Conservation (phyloP, 192 early-diverging fungal species). For the Coemansia sp. region DNA sequence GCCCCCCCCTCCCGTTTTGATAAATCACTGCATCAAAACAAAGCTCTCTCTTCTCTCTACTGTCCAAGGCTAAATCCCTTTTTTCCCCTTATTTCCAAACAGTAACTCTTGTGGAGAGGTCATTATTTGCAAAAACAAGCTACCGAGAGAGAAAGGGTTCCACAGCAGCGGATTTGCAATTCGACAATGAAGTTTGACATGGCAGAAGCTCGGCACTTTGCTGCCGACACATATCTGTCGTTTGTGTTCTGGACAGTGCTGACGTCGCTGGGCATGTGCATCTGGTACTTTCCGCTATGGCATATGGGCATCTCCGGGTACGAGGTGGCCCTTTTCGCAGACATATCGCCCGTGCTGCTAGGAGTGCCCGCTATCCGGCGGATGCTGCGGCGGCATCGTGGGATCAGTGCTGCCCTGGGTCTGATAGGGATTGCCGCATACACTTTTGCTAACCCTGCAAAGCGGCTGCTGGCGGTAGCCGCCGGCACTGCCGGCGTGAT, state of each 20-base stretch:
- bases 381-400: slow-evolving; percentile 55
- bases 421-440: slow-evolving; percentile 66
- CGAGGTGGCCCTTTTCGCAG: slow-evolving; percentile 68
- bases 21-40: background rate
- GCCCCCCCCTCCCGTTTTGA: background rate
- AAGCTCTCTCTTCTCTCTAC: slow-evolving; percentile 6
- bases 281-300: slow-evolving; percentile 84
- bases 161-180: too few species aligned
- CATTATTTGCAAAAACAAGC: too few species aligned
- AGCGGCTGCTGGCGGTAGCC: slow-evolving; percentile 60
- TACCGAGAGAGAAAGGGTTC: too few species aligned
- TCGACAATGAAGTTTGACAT: background rate
- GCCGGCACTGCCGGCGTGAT: slow-evolving; percentile 59
- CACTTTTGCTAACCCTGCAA: slow-evolving; percentile 55
- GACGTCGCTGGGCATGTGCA: slow-evolving; percentile 66
- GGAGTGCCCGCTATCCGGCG: slow-evolving; percentile 58
- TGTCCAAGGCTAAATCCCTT: background rate
- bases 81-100: background rate
- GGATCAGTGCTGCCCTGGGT: slow-evolving; percentile 57
- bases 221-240: slow-evolving; percentile 66
- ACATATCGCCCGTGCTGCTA: slow-evolving; percentile 58
- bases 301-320: slow-evolving; percentile 83
- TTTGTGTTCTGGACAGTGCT: slow-evolving; percentile 83
- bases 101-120: background rate
- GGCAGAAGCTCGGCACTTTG: slow-evolving; percentile 43